Base-by-base conservation (phyloP, 208 protist species). In the Leishmania braziliensis region DNA sequence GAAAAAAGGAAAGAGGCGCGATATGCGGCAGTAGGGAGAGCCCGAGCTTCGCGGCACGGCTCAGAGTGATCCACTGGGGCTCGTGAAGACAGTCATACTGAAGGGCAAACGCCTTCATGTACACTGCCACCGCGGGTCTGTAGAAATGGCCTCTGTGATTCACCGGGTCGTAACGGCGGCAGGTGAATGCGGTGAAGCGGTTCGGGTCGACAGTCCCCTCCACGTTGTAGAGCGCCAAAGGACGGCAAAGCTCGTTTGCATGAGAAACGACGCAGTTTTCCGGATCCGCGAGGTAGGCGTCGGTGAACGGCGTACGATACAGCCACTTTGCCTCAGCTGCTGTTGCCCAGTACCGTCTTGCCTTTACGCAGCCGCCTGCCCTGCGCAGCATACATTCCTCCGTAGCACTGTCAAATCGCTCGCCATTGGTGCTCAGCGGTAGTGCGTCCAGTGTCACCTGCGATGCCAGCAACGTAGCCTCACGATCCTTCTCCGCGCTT, bases 381-480 rank as follows among this genome's bases (percentile, higher is more conserved):
- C 70, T 29, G 65, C 50, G 69, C 23, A 84, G n/a, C 20, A 86
- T 78, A 2, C 76, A 76, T 36, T 69, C 75, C 70, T 89, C 80
- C n/a, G 84, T 86, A 0, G 72, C 75, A 1, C 29, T 75, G 26
- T 88, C 84, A 68, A 96, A 92, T 0, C 79, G 83, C 58, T 96
- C 91, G 20, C 93, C 93, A 68, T 94, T 96, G 9, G 91, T 95
- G 78, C 86, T 93, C 16, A 90, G 77, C 8, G 89, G 90, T 0
- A 63, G 70, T 70, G 5, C 36, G 8, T 65, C 50, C 4, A 43
- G 14, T 5, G 65, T 36, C 54, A 48, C n/a, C 56, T 43, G 50
- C 16, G 77, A 36, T 39, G 70, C 53, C 36, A 70, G 29, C 33
- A 60, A 33, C 16, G 23, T 10, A 23, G 33, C 23, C 46, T 33